Conservation (phyloP, 805 yeast species). For the Sugiyamaella floridensis region DNA sequence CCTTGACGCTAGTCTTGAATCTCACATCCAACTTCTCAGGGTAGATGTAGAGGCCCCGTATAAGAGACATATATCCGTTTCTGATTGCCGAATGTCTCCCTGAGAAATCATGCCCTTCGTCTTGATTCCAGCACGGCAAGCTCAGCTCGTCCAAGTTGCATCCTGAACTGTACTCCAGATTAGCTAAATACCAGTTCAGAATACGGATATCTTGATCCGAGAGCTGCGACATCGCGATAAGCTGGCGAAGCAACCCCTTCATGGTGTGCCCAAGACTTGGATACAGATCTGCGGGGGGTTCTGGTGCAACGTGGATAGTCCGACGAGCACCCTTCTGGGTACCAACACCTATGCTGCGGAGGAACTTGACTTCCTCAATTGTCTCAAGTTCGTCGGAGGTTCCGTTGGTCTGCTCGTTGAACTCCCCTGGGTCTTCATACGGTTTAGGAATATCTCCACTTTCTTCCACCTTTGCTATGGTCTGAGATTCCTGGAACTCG, state of each 20-base stretch:
- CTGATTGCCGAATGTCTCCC: slow-evolving; percentile 35
- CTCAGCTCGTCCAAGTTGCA: slow-evolving; percentile 31
- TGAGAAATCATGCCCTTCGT: slow-evolving; percentile 34
- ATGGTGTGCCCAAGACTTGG: slow-evolving; percentile 35
- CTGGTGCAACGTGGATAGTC: slow-evolving; percentile 27
- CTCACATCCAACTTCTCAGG: slow-evolving; percentile 36
- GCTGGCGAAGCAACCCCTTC: slow-evolving; percentile 28
- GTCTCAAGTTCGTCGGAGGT: slow-evolving; percentile 21
- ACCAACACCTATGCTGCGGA: slow-evolving; percentile 25
- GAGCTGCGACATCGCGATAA: slow-evolving; percentile 28
- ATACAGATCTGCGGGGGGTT: slow-evolving; percentile 30
- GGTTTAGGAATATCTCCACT: slow-evolving; percentile 28
- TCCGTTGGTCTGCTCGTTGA: slow-evolving; percentile 10
- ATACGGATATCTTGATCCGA: slow-evolving; percentile 31
- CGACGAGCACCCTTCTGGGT: slow-evolving; percentile 6
- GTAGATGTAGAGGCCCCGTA: slow-evolving; percentile 32
- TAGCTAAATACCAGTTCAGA: slow-evolving; percentile 37
- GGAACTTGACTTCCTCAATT: slow-evolving; percentile 27
- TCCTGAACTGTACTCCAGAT: slow-evolving; percentile 35
- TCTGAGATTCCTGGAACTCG: slow-evolving; percentile 26
- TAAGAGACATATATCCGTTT: slow-evolving; percentile 32
- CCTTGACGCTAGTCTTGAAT: slow-evolving; percentile 33
- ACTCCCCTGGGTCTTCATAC: slow-evolving; percentile 24
- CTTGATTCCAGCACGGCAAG: slow-evolving; percentile 37
- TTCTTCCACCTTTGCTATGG: slow-evolving; percentile 35